These are phyloP conservation scores for Paramecium bursaria DNA, from an alignment of 73 alveolate genomes.

Conservation along the genomic window DNA sequence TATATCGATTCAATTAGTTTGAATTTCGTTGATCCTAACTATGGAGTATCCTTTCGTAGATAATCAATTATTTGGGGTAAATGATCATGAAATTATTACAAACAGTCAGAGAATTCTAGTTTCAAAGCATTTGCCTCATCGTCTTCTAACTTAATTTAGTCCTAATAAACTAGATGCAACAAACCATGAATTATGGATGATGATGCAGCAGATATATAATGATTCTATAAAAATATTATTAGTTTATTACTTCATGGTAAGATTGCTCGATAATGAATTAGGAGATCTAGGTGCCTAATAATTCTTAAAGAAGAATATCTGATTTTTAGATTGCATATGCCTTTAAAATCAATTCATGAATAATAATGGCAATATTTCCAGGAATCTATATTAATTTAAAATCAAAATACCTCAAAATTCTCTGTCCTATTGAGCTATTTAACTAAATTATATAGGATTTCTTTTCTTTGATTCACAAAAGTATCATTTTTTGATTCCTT, in stretches of 20 bases:
- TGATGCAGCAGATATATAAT: slow-evolving; percentile 19
- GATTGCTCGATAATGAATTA: no score
- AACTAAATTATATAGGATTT: neutral
- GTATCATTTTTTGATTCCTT: neutral
- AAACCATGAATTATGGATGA: neutral
- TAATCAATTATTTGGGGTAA: neutral
- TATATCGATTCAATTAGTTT: slow-evolving; percentile 4
- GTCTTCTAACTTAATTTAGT: neutral
- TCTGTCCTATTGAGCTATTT: neutral
- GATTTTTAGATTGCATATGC: neutral
- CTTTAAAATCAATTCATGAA: neutral
- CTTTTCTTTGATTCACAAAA: neutral
- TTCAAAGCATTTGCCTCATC: neutral
- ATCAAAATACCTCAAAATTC: slow-evolving; percentile 17
- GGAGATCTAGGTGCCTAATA: no score
- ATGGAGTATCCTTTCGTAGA: neutral
- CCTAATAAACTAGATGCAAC: neutral
- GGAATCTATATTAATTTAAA: neutral
- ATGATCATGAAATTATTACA: neutral
- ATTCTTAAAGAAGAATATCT: neutral
- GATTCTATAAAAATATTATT: neutral
- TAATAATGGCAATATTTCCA: neutral
- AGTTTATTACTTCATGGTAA: no score
- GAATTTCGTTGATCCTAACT: slow-evolving; percentile 19
- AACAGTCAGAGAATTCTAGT: neutral